Evolutionary conservation across 495 filamentous ascomycete species (phyloP), one percentile per base, ranked within the genome.

Genomic region (Gamarada debralockiae): DNA sequence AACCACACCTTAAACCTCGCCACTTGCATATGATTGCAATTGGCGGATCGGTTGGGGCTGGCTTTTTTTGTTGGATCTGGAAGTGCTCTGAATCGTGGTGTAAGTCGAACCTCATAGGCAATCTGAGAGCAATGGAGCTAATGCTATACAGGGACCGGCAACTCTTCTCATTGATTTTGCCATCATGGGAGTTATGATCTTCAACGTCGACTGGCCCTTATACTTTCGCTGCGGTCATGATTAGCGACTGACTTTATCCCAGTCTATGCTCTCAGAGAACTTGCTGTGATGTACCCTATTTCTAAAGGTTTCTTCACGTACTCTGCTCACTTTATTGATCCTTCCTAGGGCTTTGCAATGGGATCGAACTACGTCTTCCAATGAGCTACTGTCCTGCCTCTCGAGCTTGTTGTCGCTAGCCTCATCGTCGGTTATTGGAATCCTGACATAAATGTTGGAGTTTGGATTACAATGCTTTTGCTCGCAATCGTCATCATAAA

Each of bases 331-430:
- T 85, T 91, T 59, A 84, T 92, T 56, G 86, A 91, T 56, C 86
- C 86, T 8, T 84, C 85, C 50, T 81, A 90, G 77, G 90, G 90
- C 42, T 93, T 95, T 66, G 86, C 90, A 52, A 92, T 95, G 75
- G 90, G 90, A 43, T 90, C 84, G 83, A 83, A 58, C 20, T 89
- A 89, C 62, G 81, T 82, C 51, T 70, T 86, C 43, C 74, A 78
- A 61, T 89, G 85, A 84, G 65, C 70, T 29, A 68, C 78, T 40
- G 76, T 80, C 34, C 66, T 82, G 37, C 76, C 77, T 18, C 68
- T 80, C 13, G 80, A 82, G 55, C 60, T 80, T 2, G 75, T 75
- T 0, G 78, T 78, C 2, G 78, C 76, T 17, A 56, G 68, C 40
- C 68, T 81, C n/a, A 78, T 82, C 27, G 72, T 86, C 12, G 48